Conservation (phyloP, 2,329 filamentous ascomycete species). For the Colletotrichum abscissum region DNA sequence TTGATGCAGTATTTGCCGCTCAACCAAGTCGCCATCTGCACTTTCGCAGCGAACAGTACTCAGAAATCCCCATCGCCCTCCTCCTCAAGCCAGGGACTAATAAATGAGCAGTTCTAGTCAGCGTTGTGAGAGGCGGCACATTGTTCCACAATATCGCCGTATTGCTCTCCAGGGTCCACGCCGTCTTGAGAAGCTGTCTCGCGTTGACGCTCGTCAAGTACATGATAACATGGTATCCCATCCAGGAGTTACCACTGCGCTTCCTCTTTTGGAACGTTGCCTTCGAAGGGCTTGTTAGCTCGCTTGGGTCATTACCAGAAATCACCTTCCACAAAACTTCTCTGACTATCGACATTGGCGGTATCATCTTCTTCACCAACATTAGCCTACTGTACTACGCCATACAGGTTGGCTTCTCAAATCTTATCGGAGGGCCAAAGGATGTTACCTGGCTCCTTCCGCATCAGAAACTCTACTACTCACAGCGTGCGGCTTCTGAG, state of each 20-base stretch:
- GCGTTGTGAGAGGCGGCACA: not conserved
- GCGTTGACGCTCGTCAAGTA: not conserved
- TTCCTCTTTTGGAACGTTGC: not conserved
- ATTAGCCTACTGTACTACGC: not conserved
- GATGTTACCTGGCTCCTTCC: not conserved
- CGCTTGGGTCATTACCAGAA: not conserved
- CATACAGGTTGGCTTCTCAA: not conserved
- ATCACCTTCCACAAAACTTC: not conserved
- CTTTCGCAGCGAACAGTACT: not conserved
- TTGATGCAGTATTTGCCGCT: not conserved
- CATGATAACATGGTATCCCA: not conserved
- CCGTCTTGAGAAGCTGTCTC: not conserved
- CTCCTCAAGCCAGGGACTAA: not conserved
- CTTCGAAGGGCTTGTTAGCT: not conserved
- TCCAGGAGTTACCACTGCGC: not conserved
- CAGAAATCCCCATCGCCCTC: not conserved
- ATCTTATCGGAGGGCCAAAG: not conserved
- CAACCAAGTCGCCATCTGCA: not conserved
- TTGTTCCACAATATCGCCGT: not conserved
- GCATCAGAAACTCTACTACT: not conserved
- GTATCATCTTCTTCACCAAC: too few relatives aligned
- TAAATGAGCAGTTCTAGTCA: not conserved
- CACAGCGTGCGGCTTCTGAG: not conserved
- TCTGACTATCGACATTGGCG: not conserved
- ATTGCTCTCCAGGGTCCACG: not conserved